phyloP scores from a whole-genome alignment of 2,329 filamentous ascomycete genomes.

The Talaromyces sp. region DNA sequence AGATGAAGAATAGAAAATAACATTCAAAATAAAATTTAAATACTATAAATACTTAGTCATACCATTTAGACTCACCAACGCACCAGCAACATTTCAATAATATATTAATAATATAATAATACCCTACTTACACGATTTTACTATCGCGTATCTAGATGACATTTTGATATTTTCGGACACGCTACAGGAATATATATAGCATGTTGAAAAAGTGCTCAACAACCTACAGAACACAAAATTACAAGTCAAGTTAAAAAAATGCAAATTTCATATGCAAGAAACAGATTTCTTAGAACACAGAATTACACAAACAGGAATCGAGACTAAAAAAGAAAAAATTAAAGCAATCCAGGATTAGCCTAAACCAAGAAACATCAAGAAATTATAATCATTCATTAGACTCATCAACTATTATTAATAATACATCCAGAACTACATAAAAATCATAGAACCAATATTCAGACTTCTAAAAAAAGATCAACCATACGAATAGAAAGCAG shows the following conservation, averaged over 20 bases:
- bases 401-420: background rate
- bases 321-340: background rate
- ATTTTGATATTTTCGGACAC: too few species aligned
- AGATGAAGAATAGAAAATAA: too few species aligned
- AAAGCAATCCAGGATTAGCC: background rate
- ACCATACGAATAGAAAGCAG: background rate
- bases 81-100: too few species aligned
- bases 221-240: background rate
- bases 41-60: too few species aligned
- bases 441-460: background rate
- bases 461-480: background rate
- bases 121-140: too few species aligned
- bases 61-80: too few species aligned
- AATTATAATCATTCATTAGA: background rate
- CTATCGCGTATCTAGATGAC: too few species aligned
- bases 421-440: background rate
- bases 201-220: background rate
- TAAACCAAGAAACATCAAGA: background rate
- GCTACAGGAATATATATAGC: too few species aligned
- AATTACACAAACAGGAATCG: background rate
- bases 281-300: background rate
- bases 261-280: background rate
- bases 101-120: too few species aligned
- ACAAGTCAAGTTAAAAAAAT: background rate
- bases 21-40: too few species aligned